A percentile compares a stretch with the other conserved stretches of the same genome.
These are phyloP conservation scores for Piromyces sp. DNA, from an alignment of 192 early-diverging fungal genomes.

Conservation along the genomic window DNA sequence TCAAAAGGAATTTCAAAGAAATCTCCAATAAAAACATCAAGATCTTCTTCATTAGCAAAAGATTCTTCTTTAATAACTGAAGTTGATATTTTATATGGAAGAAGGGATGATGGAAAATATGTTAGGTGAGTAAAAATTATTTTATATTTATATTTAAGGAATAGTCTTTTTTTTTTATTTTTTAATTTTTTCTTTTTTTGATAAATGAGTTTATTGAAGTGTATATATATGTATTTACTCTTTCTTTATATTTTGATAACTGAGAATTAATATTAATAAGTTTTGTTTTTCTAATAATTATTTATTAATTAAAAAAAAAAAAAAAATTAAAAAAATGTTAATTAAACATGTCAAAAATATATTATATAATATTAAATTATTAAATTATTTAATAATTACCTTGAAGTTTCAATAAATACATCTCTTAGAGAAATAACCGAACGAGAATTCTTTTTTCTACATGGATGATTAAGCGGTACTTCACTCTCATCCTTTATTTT, in stretches of 20 bases:
- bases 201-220: too few relatives aligned
- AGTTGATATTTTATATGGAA: constrained; percentile 2
- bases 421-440: neutral
- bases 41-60: neutral
- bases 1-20: neutral
- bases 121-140: neutral
- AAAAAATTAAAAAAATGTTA: neutral
- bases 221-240: too few relatives aligned
- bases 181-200: too few relatives aligned
- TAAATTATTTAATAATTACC: constrained; percentile 6
- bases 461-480: constrained; percentile 28
- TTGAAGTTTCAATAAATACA: constrained; percentile 6
- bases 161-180: neutral
- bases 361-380: constrained; percentile 4
- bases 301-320: too few relatives aligned
- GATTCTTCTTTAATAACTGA: constrained; percentile 6
- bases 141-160: too few relatives aligned
- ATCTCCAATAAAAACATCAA: neutral
- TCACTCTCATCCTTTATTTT: constrained; percentile 27
- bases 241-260: neutral
- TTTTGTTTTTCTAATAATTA: neutral
- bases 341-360: constrained; percentile 1
- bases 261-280: neutral
- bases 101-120: neutral
- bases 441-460: constrained; percentile 18